phyloP scores from a whole-genome alignment of 257 asterid species.

The Gynochthodes officinalis region DNA sequence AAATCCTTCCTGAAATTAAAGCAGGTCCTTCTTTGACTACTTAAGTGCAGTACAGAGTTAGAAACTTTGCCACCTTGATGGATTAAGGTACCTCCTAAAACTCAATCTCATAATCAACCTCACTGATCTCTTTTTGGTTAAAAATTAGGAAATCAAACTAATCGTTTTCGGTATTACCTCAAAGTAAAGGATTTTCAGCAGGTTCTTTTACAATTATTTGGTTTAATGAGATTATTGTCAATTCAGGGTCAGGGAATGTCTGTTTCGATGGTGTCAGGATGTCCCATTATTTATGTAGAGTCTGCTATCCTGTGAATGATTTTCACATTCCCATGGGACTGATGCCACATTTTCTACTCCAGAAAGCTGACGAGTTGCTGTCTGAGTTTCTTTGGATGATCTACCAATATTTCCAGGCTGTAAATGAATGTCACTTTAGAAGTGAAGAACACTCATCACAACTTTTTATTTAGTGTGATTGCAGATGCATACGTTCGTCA shows the following conservation, averaged over 20 bases:
- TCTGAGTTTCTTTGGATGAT: conserved; percentile 4
- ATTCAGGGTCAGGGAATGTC: background rate
- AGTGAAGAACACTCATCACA: background rate
- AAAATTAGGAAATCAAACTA: background rate
- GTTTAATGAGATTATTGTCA: too few species aligned
- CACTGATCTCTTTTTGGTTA: background rate
- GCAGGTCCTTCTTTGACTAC: background rate
- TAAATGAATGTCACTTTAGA: conserved; percentile 4
- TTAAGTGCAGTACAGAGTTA: background rate
- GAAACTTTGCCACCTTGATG: too few species aligned
- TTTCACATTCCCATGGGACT: background rate
- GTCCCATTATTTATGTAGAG: conserved; percentile 14
- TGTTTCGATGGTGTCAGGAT: background rate
- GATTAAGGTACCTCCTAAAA: background rate
- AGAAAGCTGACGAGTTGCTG: conserved; percentile 16
- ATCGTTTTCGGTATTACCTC: background rate
- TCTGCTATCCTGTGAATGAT: background rate
- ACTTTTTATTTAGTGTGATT: background rate
- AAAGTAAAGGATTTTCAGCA: too few species aligned
- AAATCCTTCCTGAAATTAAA: too few species aligned
- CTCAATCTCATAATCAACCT: background rate
- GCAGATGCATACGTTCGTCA: too few species aligned
- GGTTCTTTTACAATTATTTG: background rate
- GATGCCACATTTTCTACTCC: conserved; percentile 5
- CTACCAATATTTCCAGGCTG: conserved; percentile 1